phyloP scores from a whole-genome alignment of 1,284 basidiomycete genomes.

The Leccinum pachyderme region DNA sequence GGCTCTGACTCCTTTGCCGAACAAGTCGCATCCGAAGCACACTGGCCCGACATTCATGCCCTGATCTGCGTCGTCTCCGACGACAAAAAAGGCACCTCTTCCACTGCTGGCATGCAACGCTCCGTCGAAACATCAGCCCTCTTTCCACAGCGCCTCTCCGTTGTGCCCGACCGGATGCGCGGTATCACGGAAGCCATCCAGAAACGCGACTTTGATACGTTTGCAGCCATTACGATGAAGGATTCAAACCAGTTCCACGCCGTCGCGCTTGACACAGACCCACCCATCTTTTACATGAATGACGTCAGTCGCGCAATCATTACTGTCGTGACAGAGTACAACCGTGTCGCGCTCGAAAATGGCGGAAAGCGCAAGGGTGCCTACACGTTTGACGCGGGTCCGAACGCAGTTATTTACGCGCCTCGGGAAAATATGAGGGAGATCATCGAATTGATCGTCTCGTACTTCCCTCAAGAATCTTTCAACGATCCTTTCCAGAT shows the following conservation, averaged over 20 bases:
- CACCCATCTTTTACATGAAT: constrained; percentile 99
- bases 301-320: constrained; percentile 90
- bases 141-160: constrained; percentile 87
- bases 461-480: constrained; percentile 80
- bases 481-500: constrained; percentile 78
- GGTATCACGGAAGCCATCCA: constrained; percentile 81
- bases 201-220: constrained; percentile 81
- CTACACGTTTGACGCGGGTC: constrained; percentile 98
- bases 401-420: constrained; percentile 98
- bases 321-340: constrained; percentile 88
- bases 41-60: constrained; percentile 97
- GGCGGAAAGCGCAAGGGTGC: constrained; percentile 78
- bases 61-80: constrained; percentile 97
- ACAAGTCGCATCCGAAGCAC: constrained; percentile 80
- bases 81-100: constrained; percentile 95
- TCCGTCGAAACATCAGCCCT: constrained; percentile 92
- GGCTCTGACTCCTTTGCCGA: constrained; percentile 89
- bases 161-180: constrained; percentile 89
- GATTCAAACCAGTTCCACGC: constrained; percentile 99
- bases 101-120: constrained; percentile 95
- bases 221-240: constrained; percentile 91
- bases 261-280: constrained; percentile 93
- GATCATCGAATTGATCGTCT: constrained; percentile 72
- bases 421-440: constrained; percentile 74
- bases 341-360: constrained; percentile 70